These are phyloP conservation scores for Kandelia obovata DNA, from an alignment of 345 rosid genomes.

Conservation along the genomic window DNA sequence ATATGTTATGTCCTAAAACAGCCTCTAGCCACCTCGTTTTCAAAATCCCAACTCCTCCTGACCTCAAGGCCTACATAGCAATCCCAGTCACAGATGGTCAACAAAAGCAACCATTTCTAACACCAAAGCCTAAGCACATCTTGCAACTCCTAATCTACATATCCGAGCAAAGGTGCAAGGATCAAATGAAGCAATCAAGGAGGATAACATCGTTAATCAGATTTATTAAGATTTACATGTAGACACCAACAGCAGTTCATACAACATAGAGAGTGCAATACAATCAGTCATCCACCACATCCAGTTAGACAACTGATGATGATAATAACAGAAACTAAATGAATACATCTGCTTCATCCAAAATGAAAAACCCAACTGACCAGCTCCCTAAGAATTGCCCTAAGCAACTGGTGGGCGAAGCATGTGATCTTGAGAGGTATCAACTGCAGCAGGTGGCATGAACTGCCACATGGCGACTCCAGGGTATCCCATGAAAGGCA, in stretches of 20 bases:
- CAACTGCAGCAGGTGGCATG: constrained; percentile 66
- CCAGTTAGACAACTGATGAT: constrained; percentile 38
- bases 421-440: constrained; percentile 87
- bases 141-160: too few relatives aligned
- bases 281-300: constrained; percentile 35
- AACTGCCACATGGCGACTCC: constrained; percentile 94
- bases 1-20: too few relatives aligned
- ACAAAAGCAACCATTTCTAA: too few relatives aligned
- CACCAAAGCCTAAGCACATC: too few relatives aligned
- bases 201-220: neutral
- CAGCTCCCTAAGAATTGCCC: constrained; percentile 6
- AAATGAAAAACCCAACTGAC: constrained; percentile 35
- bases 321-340: constrained; percentile 35
- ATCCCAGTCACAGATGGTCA: too few relatives aligned
- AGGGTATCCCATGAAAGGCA: constrained; percentile 62
- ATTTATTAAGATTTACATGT: constrained; percentile 56
- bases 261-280: constrained; percentile 17
- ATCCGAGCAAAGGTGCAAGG: neutral
- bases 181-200: neutral
- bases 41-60: too few relatives aligned
- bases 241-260: constrained; percentile 26
- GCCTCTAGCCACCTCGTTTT: too few relatives aligned
- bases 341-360: constrained; percentile 36
- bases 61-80: too few relatives aligned
- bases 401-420: constrained; percentile 90